Percentiles rank a stretch among this genome's conserved stretches.
Conservation (phyloP, 306 rosid genomes). For the Lagenaria siceraria region DNA sequence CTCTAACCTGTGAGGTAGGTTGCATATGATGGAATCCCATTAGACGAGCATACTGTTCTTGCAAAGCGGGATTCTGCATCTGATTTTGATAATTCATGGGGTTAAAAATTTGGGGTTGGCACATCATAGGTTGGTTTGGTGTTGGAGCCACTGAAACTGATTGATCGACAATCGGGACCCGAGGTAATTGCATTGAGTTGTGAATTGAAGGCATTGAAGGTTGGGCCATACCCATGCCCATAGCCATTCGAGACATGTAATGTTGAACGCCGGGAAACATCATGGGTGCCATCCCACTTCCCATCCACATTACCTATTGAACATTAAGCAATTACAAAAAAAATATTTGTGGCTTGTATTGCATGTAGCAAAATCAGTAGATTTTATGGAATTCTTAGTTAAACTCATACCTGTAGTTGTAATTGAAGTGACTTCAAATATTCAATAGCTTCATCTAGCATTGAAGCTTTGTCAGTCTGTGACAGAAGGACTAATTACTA, state of each 20-base stretch:
- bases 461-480: conserved; percentile 88
- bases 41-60: conserved; percentile 53
- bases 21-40: conserved; percentile 69
- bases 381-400: background rate
- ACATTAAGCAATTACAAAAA: conserved; percentile 1
- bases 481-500: conserved; percentile 7
- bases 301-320: conserved; percentile 78
- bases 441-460: conserved; percentile 81
- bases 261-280: conserved; percentile 71
- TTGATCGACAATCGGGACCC: conserved; percentile 34
- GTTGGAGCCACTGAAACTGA: conserved; percentile 32
- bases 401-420: conserved; percentile 62
- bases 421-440: conserved; percentile 84
- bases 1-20: conserved; percentile 48
- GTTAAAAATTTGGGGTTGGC: conserved; percentile 41
- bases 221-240: conserved; percentile 43
- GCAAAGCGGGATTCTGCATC: conserved; percentile 47
- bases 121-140: conserved; percentile 34
- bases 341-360: background rate
- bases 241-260: conserved; percentile 45
- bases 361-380: conserved; percentile 1
- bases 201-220: conserved; percentile 45
- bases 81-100: conserved; percentile 46
- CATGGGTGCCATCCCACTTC: conserved; percentile 65
- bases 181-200: conserved; percentile 37